A percentile compares a stretch with the other conserved stretches of the same genome.
These are phyloP conservation scores for Ganoderma resinaceum DNA, from an alignment of 1,284 basidiomycete genomes.

Conservation along the genomic window DNA sequence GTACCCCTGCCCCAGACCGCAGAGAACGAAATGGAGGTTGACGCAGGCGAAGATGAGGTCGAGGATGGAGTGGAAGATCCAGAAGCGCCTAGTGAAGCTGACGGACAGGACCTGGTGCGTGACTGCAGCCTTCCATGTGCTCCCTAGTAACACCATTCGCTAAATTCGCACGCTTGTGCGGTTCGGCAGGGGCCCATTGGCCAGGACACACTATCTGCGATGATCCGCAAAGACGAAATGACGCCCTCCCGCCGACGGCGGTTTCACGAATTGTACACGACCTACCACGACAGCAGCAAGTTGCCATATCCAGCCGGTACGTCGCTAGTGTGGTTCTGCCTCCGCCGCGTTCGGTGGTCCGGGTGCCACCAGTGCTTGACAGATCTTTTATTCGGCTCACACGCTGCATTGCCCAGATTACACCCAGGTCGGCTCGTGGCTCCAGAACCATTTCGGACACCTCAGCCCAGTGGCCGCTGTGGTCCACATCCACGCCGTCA, in stretches of 20 bases:
- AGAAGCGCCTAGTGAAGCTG: conserved; percentile 9
- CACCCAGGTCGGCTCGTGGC: conserved; percentile 63
- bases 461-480: conserved; percentile 65
- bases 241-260: conserved; percentile 63
- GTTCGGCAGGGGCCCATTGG: conserved; percentile 60
- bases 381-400: conserved; percentile 5
- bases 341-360: conserved; percentile 3
- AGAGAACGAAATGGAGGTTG: conserved; percentile 18
- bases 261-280: conserved; percentile 51
- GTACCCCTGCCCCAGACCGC: conserved; percentile 11
- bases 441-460: conserved; percentile 59
- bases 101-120: conserved; percentile 25
- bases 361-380: background rate
- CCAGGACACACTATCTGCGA: conserved; percentile 68
- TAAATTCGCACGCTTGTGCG: conserved; percentile 5
- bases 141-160: background rate
- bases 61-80: conserved; percentile 28
- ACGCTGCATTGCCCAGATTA: conserved; percentile 50
- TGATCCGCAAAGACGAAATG: conserved; percentile 75
- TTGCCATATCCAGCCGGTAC: conserved; percentile 61
- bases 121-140: background rate
- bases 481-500: conserved; percentile 73
- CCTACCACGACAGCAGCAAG: conserved; percentile 52
- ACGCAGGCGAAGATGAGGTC: conserved; percentile 16
- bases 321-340: conserved; percentile 28